phyloP scores from a whole-genome alignment of 2,329 filamentous ascomycete species.

The Alternaria arborescens region DNA sequence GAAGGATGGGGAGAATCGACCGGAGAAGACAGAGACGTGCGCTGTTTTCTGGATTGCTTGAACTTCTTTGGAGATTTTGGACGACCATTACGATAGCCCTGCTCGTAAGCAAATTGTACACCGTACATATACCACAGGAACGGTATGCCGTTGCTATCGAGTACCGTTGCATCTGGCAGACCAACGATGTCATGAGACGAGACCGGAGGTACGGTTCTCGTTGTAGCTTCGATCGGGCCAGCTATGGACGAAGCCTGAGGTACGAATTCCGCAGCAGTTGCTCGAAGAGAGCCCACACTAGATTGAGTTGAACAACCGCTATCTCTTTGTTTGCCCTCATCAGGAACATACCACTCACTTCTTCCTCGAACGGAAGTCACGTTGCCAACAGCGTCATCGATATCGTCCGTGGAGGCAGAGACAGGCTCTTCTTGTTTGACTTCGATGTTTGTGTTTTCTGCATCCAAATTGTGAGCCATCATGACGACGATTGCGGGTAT shows the following conservation, averaged over 20 bases:
- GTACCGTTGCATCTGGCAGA: slow-evolving; percentile 27
- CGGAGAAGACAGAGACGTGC: neutral
- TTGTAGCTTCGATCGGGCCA: neutral
- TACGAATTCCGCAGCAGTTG: slow-evolving; percentile 44
- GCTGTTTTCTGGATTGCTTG: slow-evolving; percentile 19
- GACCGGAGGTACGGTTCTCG: neutral
- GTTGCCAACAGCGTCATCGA: neutral
- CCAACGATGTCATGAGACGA: slow-evolving; percentile 3
- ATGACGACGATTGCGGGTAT: slow-evolving; percentile 11
- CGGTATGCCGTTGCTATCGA: slow-evolving; percentile 39
- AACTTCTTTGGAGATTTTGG: slow-evolving; percentile 33
- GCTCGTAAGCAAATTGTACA: slow-evolving; percentile 29
- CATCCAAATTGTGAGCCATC: slow-evolving; percentile 20
- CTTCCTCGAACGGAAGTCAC: slow-evolving; percentile 17
- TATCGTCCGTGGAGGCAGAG: neutral
- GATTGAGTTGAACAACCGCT: slow-evolving; percentile 28
- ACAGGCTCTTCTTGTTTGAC: slow-evolving; percentile 3
- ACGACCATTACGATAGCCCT: slow-evolving; percentile 20
- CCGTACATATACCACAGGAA: slow-evolving; percentile 45
- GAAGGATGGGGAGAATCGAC: neutral
- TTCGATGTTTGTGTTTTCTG: slow-evolving; percentile 11
- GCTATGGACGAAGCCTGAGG: slow-evolving; percentile 18
- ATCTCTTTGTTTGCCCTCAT: slow-evolving; percentile 1
- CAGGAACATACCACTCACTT: slow-evolving; percentile 15
- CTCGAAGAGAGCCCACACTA: slow-evolving; percentile 35